A percentile compares a stretch with the other conserved stretches of the same genome.
Evolutionary conservation across 306 rosid genomes (phyloP).

Genomic region (Pachyrhizus erosus): DNA sequence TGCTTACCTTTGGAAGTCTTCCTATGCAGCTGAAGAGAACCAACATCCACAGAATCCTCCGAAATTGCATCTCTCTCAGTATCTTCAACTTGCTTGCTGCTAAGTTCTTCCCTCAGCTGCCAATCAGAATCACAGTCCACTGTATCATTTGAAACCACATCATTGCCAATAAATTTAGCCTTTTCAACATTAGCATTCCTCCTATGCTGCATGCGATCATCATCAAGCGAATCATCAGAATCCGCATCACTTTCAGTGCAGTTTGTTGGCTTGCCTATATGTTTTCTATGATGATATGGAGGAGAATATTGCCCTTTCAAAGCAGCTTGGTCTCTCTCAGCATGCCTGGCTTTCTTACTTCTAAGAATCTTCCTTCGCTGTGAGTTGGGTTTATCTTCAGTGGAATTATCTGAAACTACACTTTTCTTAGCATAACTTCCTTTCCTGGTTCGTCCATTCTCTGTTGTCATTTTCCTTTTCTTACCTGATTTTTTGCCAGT

Average conservation of each 20-base stretch:
- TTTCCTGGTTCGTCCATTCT: slow-evolving; percentile 59
- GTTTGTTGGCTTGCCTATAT: slow-evolving; percentile 38
- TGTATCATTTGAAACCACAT: slow-evolving; percentile 54
- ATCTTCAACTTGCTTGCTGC: slow-evolving; percentile 58
- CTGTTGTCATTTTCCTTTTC: slow-evolving; percentile 74
- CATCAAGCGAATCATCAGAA: slow-evolving; percentile 50
- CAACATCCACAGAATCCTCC: slow-evolving; percentile 45
- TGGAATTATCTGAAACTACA: slow-evolving; percentile 47
- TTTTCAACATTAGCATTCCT: slow-evolving; percentile 30
- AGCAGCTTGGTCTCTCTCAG: slow-evolving; percentile 53
- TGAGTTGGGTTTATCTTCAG: slow-evolving; percentile 46
- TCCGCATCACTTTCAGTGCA: slow-evolving; percentile 46
- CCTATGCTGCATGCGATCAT: slow-evolving; percentile 37
- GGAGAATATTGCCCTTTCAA: slow-evolving; percentile 48
- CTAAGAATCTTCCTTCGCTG: slow-evolving; percentile 46
- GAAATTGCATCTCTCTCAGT: slow-evolving; percentile 47
- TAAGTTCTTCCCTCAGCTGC: slow-evolving; percentile 55
- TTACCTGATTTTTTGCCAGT: slow-evolving; percentile 57
- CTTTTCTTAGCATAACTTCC: slow-evolving; percentile 50
- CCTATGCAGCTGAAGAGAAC: slow-evolving; percentile 36
- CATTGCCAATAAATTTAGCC: slow-evolving; percentile 41
- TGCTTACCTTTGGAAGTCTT: slow-evolving; percentile 39
- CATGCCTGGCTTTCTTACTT: slow-evolving; percentile 57
- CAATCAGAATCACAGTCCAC: slow-evolving; percentile 55
- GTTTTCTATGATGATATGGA: slow-evolving; percentile 36